phyloP scores from a whole-genome alignment of 2,329 filamentous ascomycete species.

The Coniochaeta hoffmannii region DNA sequence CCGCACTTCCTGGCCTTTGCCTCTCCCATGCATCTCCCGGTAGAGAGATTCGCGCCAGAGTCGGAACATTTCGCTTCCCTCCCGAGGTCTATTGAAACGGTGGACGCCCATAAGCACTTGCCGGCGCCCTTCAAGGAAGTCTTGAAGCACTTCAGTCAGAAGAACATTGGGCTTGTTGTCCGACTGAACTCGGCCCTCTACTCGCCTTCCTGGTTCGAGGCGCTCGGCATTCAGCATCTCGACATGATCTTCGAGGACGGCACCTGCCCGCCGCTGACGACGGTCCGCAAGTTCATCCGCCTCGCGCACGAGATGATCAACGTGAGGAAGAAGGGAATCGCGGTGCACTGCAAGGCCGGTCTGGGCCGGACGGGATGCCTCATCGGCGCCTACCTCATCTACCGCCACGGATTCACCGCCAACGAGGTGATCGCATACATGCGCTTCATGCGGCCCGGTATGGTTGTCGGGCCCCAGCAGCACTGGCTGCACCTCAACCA shows the following conservation, averaged over 20 bases:
- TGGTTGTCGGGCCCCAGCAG: slow-evolving; percentile 98
- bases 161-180: slow-evolving; percentile 88
- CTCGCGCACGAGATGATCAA: slow-evolving; percentile 93
- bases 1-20: slow-evolving; percentile 94
- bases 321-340: slow-evolving; percentile 83
- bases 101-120: slow-evolving; percentile 63
- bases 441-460: slow-evolving; percentile 97
- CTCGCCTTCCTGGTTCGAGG: slow-evolving; percentile 94
- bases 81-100: slow-evolving; percentile 66
- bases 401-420: slow-evolving; percentile 92
- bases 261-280: slow-evolving; percentile 80
- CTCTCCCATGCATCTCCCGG: slow-evolving; percentile 78
- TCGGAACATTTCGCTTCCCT: slow-evolving; percentile 68
- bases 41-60: slow-evolving; percentile 61
- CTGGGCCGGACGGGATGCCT: slow-evolving; percentile 91
- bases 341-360: slow-evolving; percentile 97
- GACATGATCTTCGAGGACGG: slow-evolving; percentile 99
- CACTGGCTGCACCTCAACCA: slow-evolving; percentile 99
- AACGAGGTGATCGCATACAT: slow-evolving; percentile 97
- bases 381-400: slow-evolving; percentile 96
- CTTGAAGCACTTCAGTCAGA: slow-evolving; percentile 76
- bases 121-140: slow-evolving; percentile 94
- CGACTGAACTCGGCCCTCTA: slow-evolving; percentile 94
- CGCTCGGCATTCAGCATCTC: slow-evolving; percentile 86
- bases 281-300: slow-evolving; percentile 93